These are phyloP conservation scores for Trametes cingulata DNA, from an alignment of 768 basidiomycete species.

Conservation along the genomic window DNA sequence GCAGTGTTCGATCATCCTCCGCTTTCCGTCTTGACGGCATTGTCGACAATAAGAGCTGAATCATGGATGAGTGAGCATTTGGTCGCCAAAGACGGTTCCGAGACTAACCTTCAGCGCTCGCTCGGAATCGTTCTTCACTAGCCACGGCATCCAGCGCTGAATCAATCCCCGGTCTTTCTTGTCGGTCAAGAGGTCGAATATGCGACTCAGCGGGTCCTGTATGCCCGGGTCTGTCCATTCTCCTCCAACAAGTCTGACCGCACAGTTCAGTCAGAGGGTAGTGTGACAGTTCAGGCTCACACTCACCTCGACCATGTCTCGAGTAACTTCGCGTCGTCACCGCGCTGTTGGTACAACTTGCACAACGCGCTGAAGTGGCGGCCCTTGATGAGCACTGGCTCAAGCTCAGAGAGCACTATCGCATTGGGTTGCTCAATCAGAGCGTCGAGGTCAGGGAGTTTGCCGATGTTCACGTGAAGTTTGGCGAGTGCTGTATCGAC, in stretches of 20 bases:
- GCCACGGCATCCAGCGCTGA: constrained; percentile 81
- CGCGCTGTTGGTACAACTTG: constrained; percentile 56
- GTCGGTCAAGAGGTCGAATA: constrained; percentile 56
- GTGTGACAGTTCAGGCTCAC: too few relatives aligned
- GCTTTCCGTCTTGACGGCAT: constrained; percentile 57
- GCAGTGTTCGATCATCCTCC: constrained; percentile 59
- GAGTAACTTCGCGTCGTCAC: constrained; percentile 61
- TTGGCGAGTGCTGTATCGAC: constrained; percentile 85
- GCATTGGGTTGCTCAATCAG: constrained; percentile 56
- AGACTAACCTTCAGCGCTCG: constrained; percentile 65
- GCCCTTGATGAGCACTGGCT: constrained; percentile 49
- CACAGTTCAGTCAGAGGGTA: too few relatives aligned
- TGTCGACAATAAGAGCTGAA: constrained; percentile 61
- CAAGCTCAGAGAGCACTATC: constrained; percentile 62
- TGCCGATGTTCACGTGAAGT: constrained; percentile 62
- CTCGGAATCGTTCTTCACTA: constrained; percentile 66
- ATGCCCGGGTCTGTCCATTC: constrained; percentile 64
- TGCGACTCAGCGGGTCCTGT: constrained; percentile 59
- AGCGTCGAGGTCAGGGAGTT: constrained; percentile 59
- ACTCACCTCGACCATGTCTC: constrained; percentile 69
- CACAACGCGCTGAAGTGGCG: constrained; percentile 64
- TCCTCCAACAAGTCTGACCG: constrained; percentile 69
- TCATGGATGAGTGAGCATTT: background rate
- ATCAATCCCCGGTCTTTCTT: constrained; percentile 61
- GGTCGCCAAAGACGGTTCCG: background rate